Conservation (phyloP, 768 basidiomycete genomes). For the Termitomyces heimii region DNA sequence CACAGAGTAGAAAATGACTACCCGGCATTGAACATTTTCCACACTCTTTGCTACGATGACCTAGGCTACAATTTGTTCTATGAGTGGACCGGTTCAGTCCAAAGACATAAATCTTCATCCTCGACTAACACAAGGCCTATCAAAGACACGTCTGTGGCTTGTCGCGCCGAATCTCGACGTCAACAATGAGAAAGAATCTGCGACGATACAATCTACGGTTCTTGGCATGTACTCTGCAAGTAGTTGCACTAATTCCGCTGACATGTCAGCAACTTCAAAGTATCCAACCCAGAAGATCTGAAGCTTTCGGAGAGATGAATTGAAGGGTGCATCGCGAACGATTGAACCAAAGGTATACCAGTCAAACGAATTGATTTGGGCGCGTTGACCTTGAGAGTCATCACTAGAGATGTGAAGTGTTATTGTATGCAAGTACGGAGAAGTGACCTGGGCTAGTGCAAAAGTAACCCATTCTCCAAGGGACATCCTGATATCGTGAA, state of each 20-base stretch:
- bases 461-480: slow-evolving; percentile 1
- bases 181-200: background rate
- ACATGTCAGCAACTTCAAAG: background rate
- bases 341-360: slow-evolving; percentile 7
- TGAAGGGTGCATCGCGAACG: slow-evolving; percentile 1
- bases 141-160: slow-evolving; percentile 6
- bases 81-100: too few species aligned
- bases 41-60: too few species aligned
- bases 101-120: background rate
- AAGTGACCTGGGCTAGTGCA: slow-evolving; percentile 1
- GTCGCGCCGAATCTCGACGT: slow-evolving; percentile 1
- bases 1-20: too few species aligned
- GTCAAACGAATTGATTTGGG: background rate
- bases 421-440: slow-evolving; percentile 6
- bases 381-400: background rate
- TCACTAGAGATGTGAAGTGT: slow-evolving; percentile 2
- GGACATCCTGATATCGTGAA: slow-evolving; percentile 2
- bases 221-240: background rate
- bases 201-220: background rate
- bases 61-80: too few species aligned
- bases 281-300: slow-evolving; percentile 3
- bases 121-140: background rate
- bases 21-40: too few species aligned
- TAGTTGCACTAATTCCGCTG: background rate
- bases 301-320: background rate